Conservation (phyloP, 768 basidiomycete species). For the Trametes gibbosa region DNA sequence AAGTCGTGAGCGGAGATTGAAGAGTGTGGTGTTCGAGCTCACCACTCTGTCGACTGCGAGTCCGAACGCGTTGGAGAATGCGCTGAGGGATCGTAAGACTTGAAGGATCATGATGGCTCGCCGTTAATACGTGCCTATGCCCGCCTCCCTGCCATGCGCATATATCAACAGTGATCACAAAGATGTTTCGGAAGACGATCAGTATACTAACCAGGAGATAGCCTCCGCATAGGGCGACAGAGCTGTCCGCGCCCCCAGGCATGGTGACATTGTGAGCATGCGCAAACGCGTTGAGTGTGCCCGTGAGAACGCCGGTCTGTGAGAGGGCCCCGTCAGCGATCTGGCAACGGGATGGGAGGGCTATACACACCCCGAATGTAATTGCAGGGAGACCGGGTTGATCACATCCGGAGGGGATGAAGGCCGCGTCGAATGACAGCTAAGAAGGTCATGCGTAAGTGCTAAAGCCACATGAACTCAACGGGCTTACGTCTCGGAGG, state of each 20-base stretch:
- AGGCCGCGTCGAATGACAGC: conserved; percentile 20
- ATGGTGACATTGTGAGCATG: conserved; percentile 26
- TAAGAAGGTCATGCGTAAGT: no score
- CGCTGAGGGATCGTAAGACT: background rate
- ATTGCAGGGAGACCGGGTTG: background rate
- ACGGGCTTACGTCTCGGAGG: background rate
- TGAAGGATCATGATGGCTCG: no score
- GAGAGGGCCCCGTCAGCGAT: background rate
- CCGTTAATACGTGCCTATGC: background rate
- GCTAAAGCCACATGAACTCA: no score
- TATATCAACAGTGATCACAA: background rate
- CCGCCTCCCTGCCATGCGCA: background rate
- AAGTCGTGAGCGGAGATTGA: background rate
- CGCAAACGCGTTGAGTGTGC: conserved; percentile 24
- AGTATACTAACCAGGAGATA: background rate
- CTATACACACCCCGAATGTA: background rate
- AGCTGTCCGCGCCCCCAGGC: conserved; percentile 20
- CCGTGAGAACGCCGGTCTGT: conserved; percentile 20
- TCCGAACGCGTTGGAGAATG: conserved; percentile 1
- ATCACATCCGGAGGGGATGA: conserved; percentile 6
- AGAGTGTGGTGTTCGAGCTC: background rate
- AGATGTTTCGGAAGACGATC: background rate
- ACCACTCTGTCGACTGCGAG: conserved; percentile 2
- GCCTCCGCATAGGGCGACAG: background rate
- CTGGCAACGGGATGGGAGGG: background rate